phyloP scores from a whole-genome alignment of 1,139 yeast genomes.

The Protomyces inouyei region DNA sequence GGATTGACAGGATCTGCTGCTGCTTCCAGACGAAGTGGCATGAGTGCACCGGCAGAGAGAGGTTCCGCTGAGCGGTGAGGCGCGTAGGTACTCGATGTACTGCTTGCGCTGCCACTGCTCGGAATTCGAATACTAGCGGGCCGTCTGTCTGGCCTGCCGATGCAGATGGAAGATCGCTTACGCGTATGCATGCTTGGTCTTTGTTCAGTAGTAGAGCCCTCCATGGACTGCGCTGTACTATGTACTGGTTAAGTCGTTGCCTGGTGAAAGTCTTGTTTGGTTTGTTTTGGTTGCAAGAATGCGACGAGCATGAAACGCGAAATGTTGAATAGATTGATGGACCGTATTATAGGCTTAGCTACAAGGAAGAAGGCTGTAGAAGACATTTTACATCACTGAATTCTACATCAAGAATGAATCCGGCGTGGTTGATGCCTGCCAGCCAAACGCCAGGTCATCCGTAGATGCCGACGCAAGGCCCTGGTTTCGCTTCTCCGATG shows the following conservation, averaged over 20 bases:
- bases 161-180: neutral
- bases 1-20: neutral
- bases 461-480: neutral
- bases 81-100: neutral
- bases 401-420: conserved; percentile 11
- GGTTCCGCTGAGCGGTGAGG: neutral
- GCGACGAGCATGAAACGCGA: neutral
- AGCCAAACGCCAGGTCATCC: neutral
- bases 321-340: neutral
- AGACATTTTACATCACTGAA: conserved; percentile 24
- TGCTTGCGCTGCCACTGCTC: neutral
- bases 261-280: too few relatives aligned
- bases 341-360: neutral
- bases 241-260: neutral
- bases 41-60: neutral
- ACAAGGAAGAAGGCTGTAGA: neutral
- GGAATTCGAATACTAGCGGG: neutral
- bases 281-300: neutral
- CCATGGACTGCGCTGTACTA: neutral
- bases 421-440: conserved; percentile 27
- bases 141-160: neutral
- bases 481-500: conserved; percentile 12
- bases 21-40: neutral
- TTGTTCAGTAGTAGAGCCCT: neutral
- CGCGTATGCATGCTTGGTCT: neutral